Evolutionary conservation across 1,139 yeast genomes (phyloP), one percentile per base, ranked within the genome.

Genomic region (Kodamaea sp.): DNA sequence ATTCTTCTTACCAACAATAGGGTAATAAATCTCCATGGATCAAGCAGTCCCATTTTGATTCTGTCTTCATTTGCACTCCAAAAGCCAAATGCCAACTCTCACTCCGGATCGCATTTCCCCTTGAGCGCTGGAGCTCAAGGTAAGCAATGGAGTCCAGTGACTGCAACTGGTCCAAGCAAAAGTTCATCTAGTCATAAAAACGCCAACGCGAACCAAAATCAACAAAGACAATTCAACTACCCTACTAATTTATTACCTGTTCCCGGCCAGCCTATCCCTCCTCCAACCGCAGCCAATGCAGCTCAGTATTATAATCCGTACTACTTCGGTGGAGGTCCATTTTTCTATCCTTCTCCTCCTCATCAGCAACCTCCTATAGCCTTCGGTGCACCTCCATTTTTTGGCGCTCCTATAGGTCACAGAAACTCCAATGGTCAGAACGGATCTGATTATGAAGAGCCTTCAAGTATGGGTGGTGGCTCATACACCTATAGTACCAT

Each of bases 21-120:
- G 30, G 34, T 48, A 4, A 49, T 65, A 12, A 54, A 46, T 31
- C 29, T 47, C 20, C 48, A 48, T 12, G 44, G 41, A 5, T 32
- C 37, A 9, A 50, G 48, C 32, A 46, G 48, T 24, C 55, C 58
- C 7, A 47, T 63, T 15, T 37, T 55, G 24, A 61, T 69, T 27
- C 69, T 64, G 43, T 58, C 74, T 1, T 66, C 72, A 28, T 69
- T 66, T 57, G 71, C 72, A 3, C 59, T 66, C 21, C 72, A 66
- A 37, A 65, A 66, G 29, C 34, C 45, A 4, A 32, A 39, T 16
- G 13, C 37, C 3, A 29, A 29, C 16, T 25, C 38, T 11, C 32
- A 15, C 3, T 26, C 26, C 12, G 22, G 19, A 5, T 14, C 13
- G 12, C 16, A 24, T n/a, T n/a, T 18, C 9, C 21, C 21, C 9